These are phyloP conservation scores for Gnetum montanum DNA, from an alignment of 75 land plant species.

Conservation along the genomic window DNA sequence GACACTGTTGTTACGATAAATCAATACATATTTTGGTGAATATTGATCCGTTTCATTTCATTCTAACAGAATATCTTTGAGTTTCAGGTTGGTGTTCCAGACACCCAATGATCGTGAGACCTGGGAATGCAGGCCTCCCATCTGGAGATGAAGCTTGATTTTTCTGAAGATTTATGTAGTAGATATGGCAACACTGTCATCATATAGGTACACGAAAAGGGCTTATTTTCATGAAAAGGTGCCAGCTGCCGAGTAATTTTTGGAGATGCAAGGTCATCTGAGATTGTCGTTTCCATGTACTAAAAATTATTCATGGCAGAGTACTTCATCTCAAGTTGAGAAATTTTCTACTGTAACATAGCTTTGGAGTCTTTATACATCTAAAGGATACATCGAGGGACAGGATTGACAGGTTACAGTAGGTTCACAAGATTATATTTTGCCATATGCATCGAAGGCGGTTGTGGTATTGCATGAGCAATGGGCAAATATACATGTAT, in stretches of 20 bases:
- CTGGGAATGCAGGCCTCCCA: no score
- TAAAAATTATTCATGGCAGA: slow-evolving; percentile 1
- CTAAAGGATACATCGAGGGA: no score
- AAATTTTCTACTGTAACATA: slow-evolving; percentile 4
- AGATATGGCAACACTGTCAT: neutral
- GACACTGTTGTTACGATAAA: no score
- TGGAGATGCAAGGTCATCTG: slow-evolving; percentile 1
- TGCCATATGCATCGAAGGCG: neutral
- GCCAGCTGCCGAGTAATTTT: neutral
- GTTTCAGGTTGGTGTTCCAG: no score
- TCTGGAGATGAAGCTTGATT: no score
- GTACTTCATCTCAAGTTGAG: neutral
- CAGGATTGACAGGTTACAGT: neutral
- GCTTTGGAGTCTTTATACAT: neutral
- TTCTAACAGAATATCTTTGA: no score
- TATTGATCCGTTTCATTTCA: no score
- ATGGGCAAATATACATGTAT: neutral
- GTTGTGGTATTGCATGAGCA: slow-evolving; percentile 1
- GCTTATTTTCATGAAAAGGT: neutral
- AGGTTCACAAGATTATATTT: neutral
- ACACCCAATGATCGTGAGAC: no score
- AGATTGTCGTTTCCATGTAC: neutral
- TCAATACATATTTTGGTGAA: no score
- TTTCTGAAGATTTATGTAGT: neutral
- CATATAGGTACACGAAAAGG: neutral